Base-by-base conservation (phyloP, 1,284 basidiomycete genomes). In the Ustilago loliicola region DNA sequence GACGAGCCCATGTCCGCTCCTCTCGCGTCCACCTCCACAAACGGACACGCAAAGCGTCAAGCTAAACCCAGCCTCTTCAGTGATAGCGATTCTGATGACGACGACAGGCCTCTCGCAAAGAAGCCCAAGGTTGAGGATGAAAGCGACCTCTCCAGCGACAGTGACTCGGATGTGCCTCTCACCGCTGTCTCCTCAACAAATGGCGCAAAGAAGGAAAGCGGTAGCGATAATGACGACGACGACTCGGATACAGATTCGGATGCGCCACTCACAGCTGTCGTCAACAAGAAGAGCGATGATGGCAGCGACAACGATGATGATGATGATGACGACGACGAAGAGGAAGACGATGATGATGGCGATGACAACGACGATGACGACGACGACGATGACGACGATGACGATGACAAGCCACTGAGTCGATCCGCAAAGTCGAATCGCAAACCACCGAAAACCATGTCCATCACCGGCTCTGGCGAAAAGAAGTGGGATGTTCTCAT, bases 401-500 rank as follows among this genome's bases (percentile, higher is more conserved):
- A 91, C 90, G 83, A 86, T 87, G 64, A 91, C 91, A 86, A 81
- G 87, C 61, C 87, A 87, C 73, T 64, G 52, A 64, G 57, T 42
- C 36, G 48, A 29, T 42, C 55, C 48, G 66, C 68, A 25, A 74
- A 65, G 52, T 48, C 54, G 2, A 68, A 68, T 61, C 61, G 62
- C 34, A 77, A 74, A 60, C 59, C 61, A 9, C 69, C 72, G 11
- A 79, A 79, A 61, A 47, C 69, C 59, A 79, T 74, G 76, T 71
- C 72, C 58, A 66, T 76, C 63, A 71, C 75, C 23, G 80, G 82
- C 48, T 74, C 72, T 1, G 80, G 81, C 53, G 81, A 80, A 50
- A 80, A 83, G 58, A 90, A 98, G 87, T 99, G 97, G 97, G 91
- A 91, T 62, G 96, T 93, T 11, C 90, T 99, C 54, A 92, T 95